Conservation (phyloP, 1,284 basidiomycete species). For the Cystobasidiaceae sp. region DNA sequence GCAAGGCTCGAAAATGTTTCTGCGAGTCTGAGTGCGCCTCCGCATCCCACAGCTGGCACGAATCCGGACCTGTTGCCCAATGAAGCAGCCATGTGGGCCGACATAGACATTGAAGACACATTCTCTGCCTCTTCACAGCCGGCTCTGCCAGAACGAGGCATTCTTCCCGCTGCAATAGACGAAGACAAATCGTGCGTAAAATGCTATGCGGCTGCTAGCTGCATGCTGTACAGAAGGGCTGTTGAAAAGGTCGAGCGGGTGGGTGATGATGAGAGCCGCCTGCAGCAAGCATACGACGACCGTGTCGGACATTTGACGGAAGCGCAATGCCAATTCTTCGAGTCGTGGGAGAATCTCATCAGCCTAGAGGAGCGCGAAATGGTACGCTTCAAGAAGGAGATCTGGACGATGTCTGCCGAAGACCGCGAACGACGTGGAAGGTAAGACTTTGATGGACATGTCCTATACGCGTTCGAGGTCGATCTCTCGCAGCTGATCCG, state of each 20-base stretch:
- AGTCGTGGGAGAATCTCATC: slow-evolving; percentile 81
- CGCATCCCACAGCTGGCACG: not conserved
- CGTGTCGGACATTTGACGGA: slow-evolving; percentile 75
- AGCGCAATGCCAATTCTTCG: slow-evolving; percentile 71
- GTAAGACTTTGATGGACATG: slow-evolving; percentile 47
- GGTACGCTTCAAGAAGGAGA: slow-evolving; percentile 73
- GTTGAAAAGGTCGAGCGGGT: slow-evolving; percentile 56
- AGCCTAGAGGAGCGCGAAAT: slow-evolving; percentile 84
- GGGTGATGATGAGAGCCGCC: slow-evolving; percentile 52
- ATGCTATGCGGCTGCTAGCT: slow-evolving; percentile 78
- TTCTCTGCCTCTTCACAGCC: not conserved
- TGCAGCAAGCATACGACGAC: slow-evolving; percentile 67
- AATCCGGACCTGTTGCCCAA: not conserved
- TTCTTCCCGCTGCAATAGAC: slow-evolving; percentile 83
- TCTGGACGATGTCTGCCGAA: slow-evolving; percentile 83
- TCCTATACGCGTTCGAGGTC: not conserved
- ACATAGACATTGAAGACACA: not conserved
- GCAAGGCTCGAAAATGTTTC: no score
- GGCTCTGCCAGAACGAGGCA: slow-evolving; percentile 48
- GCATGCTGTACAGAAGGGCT: slow-evolving; percentile 88
- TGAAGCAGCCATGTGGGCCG: slow-evolving; percentile 31
- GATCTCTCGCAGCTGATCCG: not conserved
- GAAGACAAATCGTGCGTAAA: slow-evolving; percentile 67
- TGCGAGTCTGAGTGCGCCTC: no score
- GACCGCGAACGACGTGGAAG: slow-evolving; percentile 74